A percentile compares a stretch with the other conserved stretches of the same genome.
Conservation (phyloP, 2,329 filamentous ascomycete genomes). For the Graphilbum ipis-grandicollis region DNA sequence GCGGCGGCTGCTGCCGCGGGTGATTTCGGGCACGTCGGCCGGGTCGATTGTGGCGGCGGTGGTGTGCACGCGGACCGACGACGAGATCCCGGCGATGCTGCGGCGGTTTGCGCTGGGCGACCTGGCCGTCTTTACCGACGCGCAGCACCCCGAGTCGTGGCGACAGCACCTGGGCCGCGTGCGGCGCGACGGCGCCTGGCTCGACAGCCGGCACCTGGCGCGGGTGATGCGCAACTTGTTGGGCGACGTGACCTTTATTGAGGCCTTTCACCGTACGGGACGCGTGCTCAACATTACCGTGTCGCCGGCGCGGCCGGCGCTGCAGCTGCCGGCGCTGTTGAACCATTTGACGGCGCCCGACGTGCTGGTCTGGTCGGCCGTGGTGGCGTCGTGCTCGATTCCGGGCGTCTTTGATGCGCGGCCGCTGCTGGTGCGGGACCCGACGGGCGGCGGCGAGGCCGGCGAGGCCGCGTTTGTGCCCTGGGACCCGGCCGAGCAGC, state of each 20-base stretch:
- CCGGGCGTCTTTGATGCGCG: conserved; percentile 71
- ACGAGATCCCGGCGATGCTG: conserved; percentile 56
- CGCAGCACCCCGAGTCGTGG: conserved; percentile 39
- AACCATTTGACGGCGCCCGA: conserved; percentile 92
- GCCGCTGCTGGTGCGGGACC: conserved; percentile 66
- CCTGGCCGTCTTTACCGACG: conserved; percentile 59
- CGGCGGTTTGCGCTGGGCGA: conserved; percentile 54
- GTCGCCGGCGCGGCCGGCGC: conserved; percentile 69
- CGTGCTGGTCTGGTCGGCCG: conserved; percentile 90
- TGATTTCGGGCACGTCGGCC: conserved; percentile 76
- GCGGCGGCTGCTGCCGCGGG: conserved; percentile 57
- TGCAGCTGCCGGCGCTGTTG: conserved; percentile 70
- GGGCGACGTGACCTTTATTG: conserved; percentile 85
- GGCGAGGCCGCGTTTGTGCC: conserved; percentile 40
- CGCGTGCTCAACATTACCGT: conserved; percentile 89
- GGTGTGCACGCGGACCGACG: conserved; percentile 60
- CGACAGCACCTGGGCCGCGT: conserved; percentile 54
- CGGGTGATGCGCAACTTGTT: conserved; percentile 67
- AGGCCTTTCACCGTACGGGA: conserved; percentile 87
- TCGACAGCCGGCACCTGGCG: conserved; percentile 67
- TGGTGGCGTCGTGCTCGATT: conserved; percentile 89
- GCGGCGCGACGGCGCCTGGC: conserved; percentile 66
- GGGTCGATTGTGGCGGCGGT: conserved; percentile 76
- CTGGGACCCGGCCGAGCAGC: conserved; percentile 74
- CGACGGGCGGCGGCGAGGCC: conserved; percentile 61